Evolutionary conservation across 257 asterid species (phyloP), one percentile per base, ranked within the genome.

Genomic region (Nicotiana sylvestris): DNA sequence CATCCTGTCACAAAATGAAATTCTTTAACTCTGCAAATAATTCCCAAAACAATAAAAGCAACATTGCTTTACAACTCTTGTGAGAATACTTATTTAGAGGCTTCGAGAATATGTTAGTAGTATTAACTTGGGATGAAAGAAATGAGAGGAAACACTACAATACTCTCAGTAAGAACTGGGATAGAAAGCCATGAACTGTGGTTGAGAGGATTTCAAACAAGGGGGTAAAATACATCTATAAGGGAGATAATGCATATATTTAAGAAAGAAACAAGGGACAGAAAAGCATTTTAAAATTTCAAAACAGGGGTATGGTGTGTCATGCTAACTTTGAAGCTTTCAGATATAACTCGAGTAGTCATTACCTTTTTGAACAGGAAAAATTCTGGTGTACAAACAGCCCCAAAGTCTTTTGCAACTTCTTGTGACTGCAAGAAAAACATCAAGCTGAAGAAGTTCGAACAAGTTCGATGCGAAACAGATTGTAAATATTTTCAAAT

Each of bases 371-470:
- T 94, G 86, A 90, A 95, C 81, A 94, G 89, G 92, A 95, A 92
- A 88, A 95, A 95, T 83, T 95, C 99, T 1, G 98, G 99, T 4
- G 99, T 92, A 87, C 98, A 95, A 66, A 95, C 98, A 83, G 97
- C 99, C 82, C 95, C 96, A 87, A 94, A 95, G 81, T 85, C 93
- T 92, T 91, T 91, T 49, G 99, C 99, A 66, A 90, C 97, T 39
- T 91, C 93, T 90, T 95, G 98, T 16, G 93, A 89, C 97, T 95
- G 90, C 81, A 87, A 65, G 81, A 66, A 76, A 87, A 17, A 66
- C 5, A 78, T 61, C 68, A 49, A 76, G 76, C 66, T 74, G 61
- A 67, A 66, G 82, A 81, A 78, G 69, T 65, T 80, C 78, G 46
- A 18, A 33, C 29, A 18, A 64, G 27, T 30, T 60, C 6, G 6